Evolutionary conservation across 1,139 yeast genomes (phyloP).

Genomic region (Scheffersomyces segobiensis): DNA sequence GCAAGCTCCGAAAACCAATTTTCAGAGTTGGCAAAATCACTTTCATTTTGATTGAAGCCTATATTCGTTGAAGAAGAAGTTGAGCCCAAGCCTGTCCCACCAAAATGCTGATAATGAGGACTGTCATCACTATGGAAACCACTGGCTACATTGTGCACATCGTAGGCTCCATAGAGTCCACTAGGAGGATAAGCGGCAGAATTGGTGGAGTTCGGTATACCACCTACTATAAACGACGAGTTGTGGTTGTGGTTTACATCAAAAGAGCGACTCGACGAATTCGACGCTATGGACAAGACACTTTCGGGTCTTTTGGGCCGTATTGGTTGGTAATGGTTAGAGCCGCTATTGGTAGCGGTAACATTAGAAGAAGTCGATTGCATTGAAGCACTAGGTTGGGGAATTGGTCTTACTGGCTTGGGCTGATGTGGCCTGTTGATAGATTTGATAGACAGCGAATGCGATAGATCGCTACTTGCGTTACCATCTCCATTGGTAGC

Average conservation of each 20-base stretch:
- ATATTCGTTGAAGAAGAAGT: slow-evolving; percentile 8
- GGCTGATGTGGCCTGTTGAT: slow-evolving; percentile 19
- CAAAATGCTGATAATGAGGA: slow-evolving; percentile 13
- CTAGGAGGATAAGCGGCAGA: slow-evolving; percentile 37
- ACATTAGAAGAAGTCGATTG: slow-evolving; percentile 16
- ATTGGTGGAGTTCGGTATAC: slow-evolving; percentile 25
- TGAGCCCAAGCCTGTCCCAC: slow-evolving; percentile 16
- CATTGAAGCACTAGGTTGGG: slow-evolving; percentile 11
- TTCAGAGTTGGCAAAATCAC: not conserved
- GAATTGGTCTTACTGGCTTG: slow-evolving; percentile 18
- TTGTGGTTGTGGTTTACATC: slow-evolving; percentile 17
- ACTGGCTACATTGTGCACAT: slow-evolving; percentile 4
- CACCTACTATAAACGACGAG: slow-evolving; percentile 15
- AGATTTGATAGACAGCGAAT: slow-evolving; percentile 1
- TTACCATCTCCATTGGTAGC: not conserved
- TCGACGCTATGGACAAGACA: slow-evolving; percentile 41
- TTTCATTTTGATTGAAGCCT: not conserved
- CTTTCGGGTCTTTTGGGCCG: slow-evolving; percentile 46
- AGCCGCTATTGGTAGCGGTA: slow-evolving; percentile 3
- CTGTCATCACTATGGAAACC: slow-evolving; percentile 6
- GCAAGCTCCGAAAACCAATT: not conserved
- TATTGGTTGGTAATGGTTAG: slow-evolving; percentile 23
- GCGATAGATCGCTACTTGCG: not conserved
- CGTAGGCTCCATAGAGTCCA: slow-evolving; percentile 8
- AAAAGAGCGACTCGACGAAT: slow-evolving; percentile 29